phyloP scores from a whole-genome alignment of 306 rosid genomes.

The Crotalaria pallida region DNA sequence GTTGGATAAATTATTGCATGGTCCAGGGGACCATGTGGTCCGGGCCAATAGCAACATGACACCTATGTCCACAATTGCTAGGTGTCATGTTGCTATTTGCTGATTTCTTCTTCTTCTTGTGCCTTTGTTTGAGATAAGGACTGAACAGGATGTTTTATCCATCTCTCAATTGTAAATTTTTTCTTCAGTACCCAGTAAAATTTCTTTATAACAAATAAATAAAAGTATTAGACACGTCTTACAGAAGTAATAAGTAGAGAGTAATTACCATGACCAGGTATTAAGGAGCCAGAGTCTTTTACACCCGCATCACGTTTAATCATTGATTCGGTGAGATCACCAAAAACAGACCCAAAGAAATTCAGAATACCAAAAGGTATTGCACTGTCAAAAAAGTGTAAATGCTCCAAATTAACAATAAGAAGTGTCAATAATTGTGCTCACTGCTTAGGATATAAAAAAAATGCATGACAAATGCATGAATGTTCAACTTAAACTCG shows the following conservation, averaged over 20 bases:
- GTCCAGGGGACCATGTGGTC: too few relatives aligned
- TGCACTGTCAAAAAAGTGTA: slow-evolving; percentile 43
- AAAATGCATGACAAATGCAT: not conserved
- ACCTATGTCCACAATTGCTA: too few relatives aligned
- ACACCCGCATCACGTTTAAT: slow-evolving; percentile 98
- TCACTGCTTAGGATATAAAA: not conserved
- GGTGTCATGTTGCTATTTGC: too few relatives aligned
- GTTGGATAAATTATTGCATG: too few relatives aligned
- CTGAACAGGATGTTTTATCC: not conserved
- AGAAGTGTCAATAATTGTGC: not conserved
- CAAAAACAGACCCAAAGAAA: slow-evolving; percentile 82
- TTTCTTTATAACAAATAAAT: not conserved
- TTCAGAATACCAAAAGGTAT: slow-evolving; percentile 76
- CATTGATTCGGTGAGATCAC: slow-evolving; percentile 98
- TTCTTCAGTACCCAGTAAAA: not conserved
- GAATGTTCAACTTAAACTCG: slow-evolving; percentile 1
- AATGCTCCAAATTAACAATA: not conserved
- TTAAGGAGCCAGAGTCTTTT: slow-evolving; percentile 92
- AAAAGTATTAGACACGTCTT: slow-evolving; percentile 6
- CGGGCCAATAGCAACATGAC: too few relatives aligned
- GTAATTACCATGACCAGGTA: slow-evolving; percentile 93
- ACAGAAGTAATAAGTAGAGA: slow-evolving; percentile 11
- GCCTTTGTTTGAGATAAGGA: not conserved
- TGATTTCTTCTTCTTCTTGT: not conserved
- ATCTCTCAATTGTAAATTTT: not conserved